Evolutionary conservation across 2,329 filamentous ascomycete genomes (phyloP).

Genomic region (Fusarium nisikadoi): DNA sequence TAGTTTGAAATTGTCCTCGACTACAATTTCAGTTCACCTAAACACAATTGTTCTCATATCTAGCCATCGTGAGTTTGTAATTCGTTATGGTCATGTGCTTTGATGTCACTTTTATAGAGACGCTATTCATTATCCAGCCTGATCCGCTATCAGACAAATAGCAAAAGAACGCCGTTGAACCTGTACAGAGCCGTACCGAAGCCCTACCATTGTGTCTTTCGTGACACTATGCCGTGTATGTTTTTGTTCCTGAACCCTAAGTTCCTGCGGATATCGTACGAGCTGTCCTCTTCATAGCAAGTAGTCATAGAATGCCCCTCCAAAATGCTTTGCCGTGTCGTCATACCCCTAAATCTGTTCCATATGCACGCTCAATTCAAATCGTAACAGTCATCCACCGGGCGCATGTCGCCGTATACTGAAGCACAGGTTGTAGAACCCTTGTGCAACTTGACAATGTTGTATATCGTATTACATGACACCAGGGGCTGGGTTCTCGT

Average conservation of each 20-base stretch:
- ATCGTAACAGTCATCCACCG: constrained; percentile 17
- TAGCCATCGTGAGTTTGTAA: not conserved
- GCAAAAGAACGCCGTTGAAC: constrained; percentile 35
- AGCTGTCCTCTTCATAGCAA: constrained; percentile 11
- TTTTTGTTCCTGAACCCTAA: constrained; percentile 14
- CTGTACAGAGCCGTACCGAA: constrained; percentile 28
- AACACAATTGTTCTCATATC: not conserved
- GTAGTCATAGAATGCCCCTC: constrained; percentile 21
- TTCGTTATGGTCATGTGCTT: constrained; percentile 7
- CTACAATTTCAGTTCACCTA: not conserved
- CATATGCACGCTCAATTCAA: constrained; percentile 32
- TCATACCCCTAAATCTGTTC: constrained; percentile 14
- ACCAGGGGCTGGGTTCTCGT: constrained; percentile 70
- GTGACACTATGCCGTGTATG: constrained; percentile 11
- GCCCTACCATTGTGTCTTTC: constrained; percentile 1
- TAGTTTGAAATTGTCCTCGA: not conserved
- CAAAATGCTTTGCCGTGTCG: constrained; percentile 26
- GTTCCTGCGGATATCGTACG: constrained; percentile 7
- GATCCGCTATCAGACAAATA: constrained; percentile 27
- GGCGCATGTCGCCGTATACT: not conserved
- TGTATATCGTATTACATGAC: constrained; percentile 40
- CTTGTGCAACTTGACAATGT: not conserved
- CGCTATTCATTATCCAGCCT: constrained; percentile 28
- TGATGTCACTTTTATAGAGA: constrained; percentile 28
- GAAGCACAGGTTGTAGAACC: not conserved